A percentile compares a stretch with the other conserved stretches of the same genome.
phyloP scores from a whole-genome alignment of 371 early-diverging fungal species.

The Mucor sp. region DNA sequence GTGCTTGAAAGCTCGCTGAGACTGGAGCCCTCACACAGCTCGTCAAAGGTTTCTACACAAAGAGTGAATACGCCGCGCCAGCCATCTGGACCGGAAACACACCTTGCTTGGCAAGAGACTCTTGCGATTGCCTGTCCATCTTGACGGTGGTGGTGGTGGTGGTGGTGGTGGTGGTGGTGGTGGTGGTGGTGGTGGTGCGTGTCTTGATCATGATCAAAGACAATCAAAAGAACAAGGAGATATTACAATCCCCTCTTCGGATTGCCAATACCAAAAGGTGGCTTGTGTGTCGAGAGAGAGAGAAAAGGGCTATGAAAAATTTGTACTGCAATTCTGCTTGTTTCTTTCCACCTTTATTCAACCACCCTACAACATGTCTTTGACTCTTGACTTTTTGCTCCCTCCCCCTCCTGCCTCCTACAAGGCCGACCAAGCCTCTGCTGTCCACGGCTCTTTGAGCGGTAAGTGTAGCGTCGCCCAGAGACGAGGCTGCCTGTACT shows the following conservation, averaged over 20 bases:
- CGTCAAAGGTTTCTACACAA: not conserved
- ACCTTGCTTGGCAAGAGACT: not conserved
- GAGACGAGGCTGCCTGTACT: not conserved
- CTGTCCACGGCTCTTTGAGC: constrained; percentile 46
- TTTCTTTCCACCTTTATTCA: not conserved
- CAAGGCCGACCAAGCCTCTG: constrained; percentile 57
- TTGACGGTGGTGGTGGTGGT: not conserved
- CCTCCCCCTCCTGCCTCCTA: constrained; percentile 66
- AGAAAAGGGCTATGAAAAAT: not conserved
- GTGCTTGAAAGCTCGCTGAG: not conserved
- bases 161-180: not conserved
- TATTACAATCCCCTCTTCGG: not conserved
- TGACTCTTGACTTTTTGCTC: constrained; percentile 67
- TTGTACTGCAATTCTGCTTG: not conserved
- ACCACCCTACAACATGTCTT: constrained; percentile 31
- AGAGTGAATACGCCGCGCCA: not conserved
- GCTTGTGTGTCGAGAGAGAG: not conserved
- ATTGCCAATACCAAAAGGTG: not conserved
- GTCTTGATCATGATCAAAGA: not conserved
- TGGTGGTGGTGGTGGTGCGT: too few relatives aligned
- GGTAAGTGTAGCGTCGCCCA: constrained; percentile 15
- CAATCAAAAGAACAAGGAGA: not conserved
- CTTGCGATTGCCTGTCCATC: not conserved
- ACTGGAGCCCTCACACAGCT: not conserved
- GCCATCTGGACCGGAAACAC: not conserved